These are phyloP conservation scores for Trifolium repens DNA, from an alignment of 306 rosid species.

Conservation along the genomic window DNA sequence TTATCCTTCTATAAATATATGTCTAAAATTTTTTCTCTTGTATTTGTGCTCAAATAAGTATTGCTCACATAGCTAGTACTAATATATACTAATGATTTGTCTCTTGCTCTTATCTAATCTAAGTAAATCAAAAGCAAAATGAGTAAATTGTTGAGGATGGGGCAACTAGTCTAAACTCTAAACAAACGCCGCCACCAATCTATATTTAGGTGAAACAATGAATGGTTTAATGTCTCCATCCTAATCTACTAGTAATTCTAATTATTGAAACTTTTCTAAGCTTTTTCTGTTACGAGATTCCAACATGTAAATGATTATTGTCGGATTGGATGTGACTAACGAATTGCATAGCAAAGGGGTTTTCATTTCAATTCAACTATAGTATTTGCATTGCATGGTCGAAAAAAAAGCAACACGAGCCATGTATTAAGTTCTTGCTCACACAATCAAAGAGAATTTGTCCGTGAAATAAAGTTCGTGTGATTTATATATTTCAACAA, in stretches of 20 bases:
- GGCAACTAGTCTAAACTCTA: neutral
- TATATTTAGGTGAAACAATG: constrained; percentile 32
- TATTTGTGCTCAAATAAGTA: too few species aligned
- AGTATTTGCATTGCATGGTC: neutral
- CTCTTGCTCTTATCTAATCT: neutral
- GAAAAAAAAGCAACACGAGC: constrained; percentile 30
- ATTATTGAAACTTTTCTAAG: constrained; percentile 36
- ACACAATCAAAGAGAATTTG: neutral
- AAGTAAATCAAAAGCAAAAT: constrained; percentile 32
- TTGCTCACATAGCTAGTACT: neutral
- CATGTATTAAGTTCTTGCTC: constrained; percentile 25
- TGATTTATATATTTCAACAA: too few species aligned
- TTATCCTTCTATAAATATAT: too few species aligned
- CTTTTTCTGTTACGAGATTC: constrained; percentile 41
- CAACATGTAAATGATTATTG: constrained; percentile 37
- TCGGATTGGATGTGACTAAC: constrained; percentile 37
- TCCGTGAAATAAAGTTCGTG: too few species aligned
- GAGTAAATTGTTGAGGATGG: constrained; percentile 35
- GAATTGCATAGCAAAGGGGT: constrained; percentile 15
- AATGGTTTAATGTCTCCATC: constrained; percentile 40
- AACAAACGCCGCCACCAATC: constrained; percentile 37
- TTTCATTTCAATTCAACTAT: constrained; percentile 13
- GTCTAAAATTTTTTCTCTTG: too few species aligned
- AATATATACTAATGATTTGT: neutral
- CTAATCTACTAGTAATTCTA: constrained; percentile 42